phyloP scores from a whole-genome alignment of 2,329 filamentous ascomycete species.

The Dothistroma septosporum region DNA sequence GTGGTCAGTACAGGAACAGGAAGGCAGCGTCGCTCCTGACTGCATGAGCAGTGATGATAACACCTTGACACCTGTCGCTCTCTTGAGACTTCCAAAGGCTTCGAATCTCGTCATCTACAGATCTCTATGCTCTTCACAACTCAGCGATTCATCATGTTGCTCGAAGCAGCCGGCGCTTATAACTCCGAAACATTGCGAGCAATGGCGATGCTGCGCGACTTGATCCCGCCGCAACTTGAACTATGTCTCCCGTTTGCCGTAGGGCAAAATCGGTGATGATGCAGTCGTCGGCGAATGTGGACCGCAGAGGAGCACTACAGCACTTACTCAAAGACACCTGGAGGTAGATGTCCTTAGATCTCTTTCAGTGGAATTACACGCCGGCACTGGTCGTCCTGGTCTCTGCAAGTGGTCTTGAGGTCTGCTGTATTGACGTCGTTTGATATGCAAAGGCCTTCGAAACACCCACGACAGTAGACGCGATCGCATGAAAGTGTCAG shows the following conservation, averaged over 20 bases:
- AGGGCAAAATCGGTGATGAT: constrained; percentile 5
- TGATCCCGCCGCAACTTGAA: not conserved
- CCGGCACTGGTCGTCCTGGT: not conserved
- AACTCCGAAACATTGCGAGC: constrained; percentile 1
- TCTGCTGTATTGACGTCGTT: not conserved
- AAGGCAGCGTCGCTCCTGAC: too few relatives aligned
- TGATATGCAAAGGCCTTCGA: constrained; percentile 4
- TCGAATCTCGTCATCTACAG: not conserved
- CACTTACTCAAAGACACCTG: not conserved
- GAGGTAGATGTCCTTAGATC: not conserved
- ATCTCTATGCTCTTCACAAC: constrained; percentile 9
- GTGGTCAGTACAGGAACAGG: not conserved
- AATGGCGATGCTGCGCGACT: not conserved
- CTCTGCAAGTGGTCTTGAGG: constrained; percentile 1
- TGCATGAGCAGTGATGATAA: not conserved
- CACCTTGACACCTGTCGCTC: constrained; percentile 5
- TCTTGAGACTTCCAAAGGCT: constrained; percentile 9
- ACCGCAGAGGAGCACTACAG: constrained; percentile 1
- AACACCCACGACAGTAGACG: constrained; percentile 11
- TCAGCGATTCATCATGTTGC: constrained; percentile 4
- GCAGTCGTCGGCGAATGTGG: constrained; percentile 1
- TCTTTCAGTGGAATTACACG: not conserved
- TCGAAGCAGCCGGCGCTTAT: constrained; percentile 1
- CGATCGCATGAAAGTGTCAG: constrained; percentile 3
- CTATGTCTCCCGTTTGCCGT: constrained; percentile 11